phyloP scores from a whole-genome alignment of 169 alveolate species.

The Eimeria sp. region DNA sequence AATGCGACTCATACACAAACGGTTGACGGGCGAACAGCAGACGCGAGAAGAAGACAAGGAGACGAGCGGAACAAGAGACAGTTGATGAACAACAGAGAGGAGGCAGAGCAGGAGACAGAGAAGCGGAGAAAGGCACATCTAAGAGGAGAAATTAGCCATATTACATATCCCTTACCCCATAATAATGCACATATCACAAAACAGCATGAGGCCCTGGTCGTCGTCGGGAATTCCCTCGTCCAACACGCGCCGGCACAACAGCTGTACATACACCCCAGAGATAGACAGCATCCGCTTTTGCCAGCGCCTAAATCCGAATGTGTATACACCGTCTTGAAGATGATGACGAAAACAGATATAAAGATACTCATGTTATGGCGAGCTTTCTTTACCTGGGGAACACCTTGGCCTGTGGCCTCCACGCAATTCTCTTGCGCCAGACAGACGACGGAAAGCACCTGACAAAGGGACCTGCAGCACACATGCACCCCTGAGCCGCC shows the following conservation, averaged over 20 bases:
- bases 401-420: conserved; percentile 79
- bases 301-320: too few relatives aligned
- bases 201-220: conserved; percentile 16
- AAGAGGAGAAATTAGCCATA: not conserved
- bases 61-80: not conserved
- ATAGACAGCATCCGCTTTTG: not conserved
- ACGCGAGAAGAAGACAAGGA: not conserved
- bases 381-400: conserved; percentile 57
- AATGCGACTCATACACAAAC: not conserved
- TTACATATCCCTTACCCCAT: conserved; percentile 44
- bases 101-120: not conserved
- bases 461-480: conserved; percentile 40
- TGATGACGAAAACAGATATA: too few relatives aligned
- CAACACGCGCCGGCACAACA: conserved; percentile 9
- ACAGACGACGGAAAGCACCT: conserved; percentile 41
- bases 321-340: too few relatives aligned
- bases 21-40: not conserved
- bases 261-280: conserved; percentile 54
- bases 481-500: too few relatives aligned
- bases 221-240: conserved; percentile 50
- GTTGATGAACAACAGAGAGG: not conserved
- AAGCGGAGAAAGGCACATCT: too few relatives aligned
- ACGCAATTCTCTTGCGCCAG: conserved; percentile 61
- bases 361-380: too few relatives aligned
- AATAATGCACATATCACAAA: conserved; percentile 64